Evolutionary conservation across 441 rosid species (phyloP).

Genomic region (Rhodomyrtus psidioides): DNA sequence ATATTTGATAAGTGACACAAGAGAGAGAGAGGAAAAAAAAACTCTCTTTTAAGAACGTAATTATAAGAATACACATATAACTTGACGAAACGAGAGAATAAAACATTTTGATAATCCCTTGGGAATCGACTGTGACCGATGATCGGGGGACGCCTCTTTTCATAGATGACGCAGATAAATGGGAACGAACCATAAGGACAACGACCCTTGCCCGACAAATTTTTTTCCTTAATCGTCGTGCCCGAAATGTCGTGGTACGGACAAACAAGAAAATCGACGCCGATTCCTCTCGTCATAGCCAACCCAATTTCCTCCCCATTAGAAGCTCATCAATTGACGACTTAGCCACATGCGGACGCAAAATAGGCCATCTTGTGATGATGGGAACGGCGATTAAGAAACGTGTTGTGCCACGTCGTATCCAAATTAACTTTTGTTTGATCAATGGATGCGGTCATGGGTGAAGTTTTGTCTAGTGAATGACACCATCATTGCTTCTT

Average conservation of each 20-base stretch:
- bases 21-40: background rate
- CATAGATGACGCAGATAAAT: background rate
- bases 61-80: background rate
- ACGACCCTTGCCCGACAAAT: background rate
- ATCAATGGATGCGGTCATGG: background rate
- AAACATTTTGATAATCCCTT: background rate
- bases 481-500: background rate
- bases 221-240: background rate
- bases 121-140: rapidly evolving
- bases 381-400: background rate
- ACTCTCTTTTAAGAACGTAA: background rate
- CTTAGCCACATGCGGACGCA: background rate
- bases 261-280: background rate
- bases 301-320: background rate
- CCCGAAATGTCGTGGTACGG: background rate
- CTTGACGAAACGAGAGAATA: background rate
- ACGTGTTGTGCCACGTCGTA: background rate
- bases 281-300: background rate
- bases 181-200: background rate
- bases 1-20: background rate
- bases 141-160: too few species aligned
- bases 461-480: background rate
- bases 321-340: background rate
- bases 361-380: background rate
- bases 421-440: background rate